phyloP scores from a whole-genome alignment of 805 yeast species.

The Candida insectorum region DNA sequence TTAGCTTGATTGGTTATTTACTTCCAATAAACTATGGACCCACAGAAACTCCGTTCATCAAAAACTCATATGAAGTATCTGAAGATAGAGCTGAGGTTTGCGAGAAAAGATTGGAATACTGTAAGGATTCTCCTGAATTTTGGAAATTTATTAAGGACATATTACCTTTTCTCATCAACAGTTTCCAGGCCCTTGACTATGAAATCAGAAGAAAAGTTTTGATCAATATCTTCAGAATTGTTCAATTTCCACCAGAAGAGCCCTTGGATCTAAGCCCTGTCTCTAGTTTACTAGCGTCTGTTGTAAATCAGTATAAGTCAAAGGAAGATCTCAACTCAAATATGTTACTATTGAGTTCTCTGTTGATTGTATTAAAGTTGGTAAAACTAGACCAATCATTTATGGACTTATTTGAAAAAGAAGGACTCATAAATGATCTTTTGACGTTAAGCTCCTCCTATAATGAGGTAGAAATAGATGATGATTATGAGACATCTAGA shows the following conservation, averaged over 20 bases:
- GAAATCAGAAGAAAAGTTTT: constrained; percentile 57
- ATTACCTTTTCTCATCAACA: constrained; percentile 53
- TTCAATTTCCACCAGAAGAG: constrained; percentile 27
- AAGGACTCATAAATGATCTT: constrained; percentile 64
- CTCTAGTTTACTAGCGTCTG: constrained; percentile 53
- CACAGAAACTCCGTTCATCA: constrained; percentile 27
- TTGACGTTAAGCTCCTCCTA: constrained; percentile 21
- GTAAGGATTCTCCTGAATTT: constrained; percentile 19
- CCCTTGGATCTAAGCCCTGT: constrained; percentile 30
- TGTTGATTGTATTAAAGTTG: constrained; percentile 10
- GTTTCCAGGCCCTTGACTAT: constrained; percentile 70
- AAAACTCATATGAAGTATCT: constrained; percentile 16
- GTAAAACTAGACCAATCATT: constrained; percentile 21
- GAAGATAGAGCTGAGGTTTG: constrained; percentile 26
- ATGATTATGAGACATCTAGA: constrained; percentile 12
- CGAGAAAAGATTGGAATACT: constrained; percentile 27
- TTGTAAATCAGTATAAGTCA: constrained; percentile 52
- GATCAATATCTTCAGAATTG: constrained; percentile 50
- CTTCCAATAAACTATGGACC: constrained; percentile 48
- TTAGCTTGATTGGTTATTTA: constrained; percentile 54
- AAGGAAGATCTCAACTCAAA: constrained; percentile 27
- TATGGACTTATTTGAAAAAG: constrained; percentile 55
- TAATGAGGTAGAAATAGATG: constrained; percentile 6
- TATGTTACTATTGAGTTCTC: constrained; percentile 47
- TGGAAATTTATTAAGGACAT: constrained; percentile 42